Evolutionary conservation across 345 rosid genomes (phyloP), one percentile per base, ranked within the genome.

Genomic region (Heritiera littoralis): DNA sequence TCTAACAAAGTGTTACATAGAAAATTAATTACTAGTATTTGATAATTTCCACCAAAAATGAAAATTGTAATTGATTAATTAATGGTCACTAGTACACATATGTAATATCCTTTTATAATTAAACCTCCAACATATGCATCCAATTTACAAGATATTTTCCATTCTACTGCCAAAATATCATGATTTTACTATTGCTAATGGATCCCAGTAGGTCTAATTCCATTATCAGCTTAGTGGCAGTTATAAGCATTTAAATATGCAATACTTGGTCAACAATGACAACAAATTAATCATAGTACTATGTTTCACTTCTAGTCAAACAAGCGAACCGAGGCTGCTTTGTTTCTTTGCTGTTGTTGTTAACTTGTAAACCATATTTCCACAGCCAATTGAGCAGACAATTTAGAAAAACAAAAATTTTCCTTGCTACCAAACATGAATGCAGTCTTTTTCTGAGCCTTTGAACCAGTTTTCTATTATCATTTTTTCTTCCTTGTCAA

Each of bases 241-340:
- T 35, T 35, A 3, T 2, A 35, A 35, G 3, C 9, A n/a, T 23
- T 9, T 0, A 32, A 59, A 59, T 9, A 20, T 8, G 7, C 12
- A 59, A 30, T 61, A 28, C 11, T 10, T 61, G 66, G 74, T 69
- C 74, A 69, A 69, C 7, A 20, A 69, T 46, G 56, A 69, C 74
- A 46, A 48, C 38, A 68, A 20, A 35, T 45, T 10, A 68, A 68
- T 17, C 28, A 18, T 18, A 18, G 14, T 66, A 35, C 38, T 35
- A 23, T 11, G 56, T 20, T 11, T 23, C 20, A 46, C 38, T 69
- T 69, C 10, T 9, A 69, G 56, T 70, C 41, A 70, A 70, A 48
- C 74, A 9, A 59, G 3, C 38, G 38, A 35, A 9, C 14, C 3
- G 64, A 23, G 64, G 64, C 64, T 59, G 64, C 64, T 59, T 59